phyloP scores from a whole-genome alignment of 148 eudicot genomes.

The Heliosperma pusillum region DNA sequence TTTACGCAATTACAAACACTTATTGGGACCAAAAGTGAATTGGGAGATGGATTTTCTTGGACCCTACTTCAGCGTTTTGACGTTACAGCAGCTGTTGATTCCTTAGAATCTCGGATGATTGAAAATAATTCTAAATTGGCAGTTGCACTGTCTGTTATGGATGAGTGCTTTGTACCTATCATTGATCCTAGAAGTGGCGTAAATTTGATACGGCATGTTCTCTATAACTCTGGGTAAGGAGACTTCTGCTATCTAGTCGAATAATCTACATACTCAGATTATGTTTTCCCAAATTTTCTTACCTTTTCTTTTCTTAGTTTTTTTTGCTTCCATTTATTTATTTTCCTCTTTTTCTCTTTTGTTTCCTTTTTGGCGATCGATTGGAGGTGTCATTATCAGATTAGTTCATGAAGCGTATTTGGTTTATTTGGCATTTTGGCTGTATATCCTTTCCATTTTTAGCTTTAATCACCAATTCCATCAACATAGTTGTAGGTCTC shows the following conservation, averaged over 20 bases:
- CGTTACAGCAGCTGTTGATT: conserved; percentile 32
- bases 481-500: too few species aligned
- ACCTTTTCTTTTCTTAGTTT: not conserved
- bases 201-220: conserved; percentile 65
- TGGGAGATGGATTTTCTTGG: conserved; percentile 80
- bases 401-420: not conserved
- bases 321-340: not conserved
- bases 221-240: conserved; percentile 87
- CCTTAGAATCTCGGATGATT: conserved; percentile 33
- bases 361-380: too few species aligned
- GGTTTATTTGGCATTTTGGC: not conserved
- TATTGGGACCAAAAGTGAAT: conserved; percentile 55
- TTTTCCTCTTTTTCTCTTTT: too few species aligned
- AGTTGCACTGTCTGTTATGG: conserved; percentile 73
- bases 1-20: conserved; percentile 49
- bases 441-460: not conserved
- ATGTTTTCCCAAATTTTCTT: not conserved
- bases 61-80: conserved; percentile 62
- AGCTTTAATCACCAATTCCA: too few species aligned
- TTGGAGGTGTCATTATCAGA: not conserved
- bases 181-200: conserved; percentile 74
- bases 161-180: conserved; percentile 93
- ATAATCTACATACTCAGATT: not conserved
- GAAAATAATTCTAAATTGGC: conserved; percentile 84
- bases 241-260: not conserved